These are phyloP conservation scores for Coemansia sp. DNA, from an alignment of 192 early-diverging fungal genomes.

Conservation along the genomic window DNA sequence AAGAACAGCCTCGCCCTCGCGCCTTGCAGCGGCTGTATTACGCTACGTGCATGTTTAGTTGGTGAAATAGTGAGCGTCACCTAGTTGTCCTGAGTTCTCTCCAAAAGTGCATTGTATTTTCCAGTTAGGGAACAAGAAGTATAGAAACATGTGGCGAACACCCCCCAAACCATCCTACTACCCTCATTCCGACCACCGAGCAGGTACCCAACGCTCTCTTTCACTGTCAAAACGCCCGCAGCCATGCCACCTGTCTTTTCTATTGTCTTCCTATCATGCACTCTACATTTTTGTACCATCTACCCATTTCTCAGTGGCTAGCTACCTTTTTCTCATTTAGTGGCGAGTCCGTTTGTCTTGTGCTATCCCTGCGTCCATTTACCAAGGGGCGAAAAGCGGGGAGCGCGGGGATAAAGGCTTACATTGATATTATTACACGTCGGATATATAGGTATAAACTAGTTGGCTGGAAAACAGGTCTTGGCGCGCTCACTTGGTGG, in stretches of 20 bases:
- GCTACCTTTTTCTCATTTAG: background rate
- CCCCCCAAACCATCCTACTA: background rate
- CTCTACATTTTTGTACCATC: background rate
- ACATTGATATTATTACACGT: background rate
- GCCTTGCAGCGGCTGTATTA: conserved; percentile 17
- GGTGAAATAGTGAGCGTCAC: conserved; percentile 7
- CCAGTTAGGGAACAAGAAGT: background rate
- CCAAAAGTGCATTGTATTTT: background rate
- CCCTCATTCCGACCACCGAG: background rate
- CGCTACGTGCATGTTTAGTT: background rate
- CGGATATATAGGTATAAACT: conserved; percentile 4
- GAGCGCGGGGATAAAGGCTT: background rate
- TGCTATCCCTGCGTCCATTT: background rate
- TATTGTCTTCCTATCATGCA: background rate
- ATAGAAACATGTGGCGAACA: background rate
- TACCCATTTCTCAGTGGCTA: background rate
- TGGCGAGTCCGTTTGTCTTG: background rate
- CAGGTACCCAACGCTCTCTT: background rate
- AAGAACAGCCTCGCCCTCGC: background rate
- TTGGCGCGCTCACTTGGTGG: background rate
- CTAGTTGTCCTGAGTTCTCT: conserved; percentile 2
- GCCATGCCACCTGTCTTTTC: background rate
- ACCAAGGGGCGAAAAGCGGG: background rate
- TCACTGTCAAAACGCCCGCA: background rate
- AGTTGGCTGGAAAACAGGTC: background rate